Base-by-base conservation (phyloP, 371 early-diverging fungal genomes). In the Cladochytrium tenue region DNA sequence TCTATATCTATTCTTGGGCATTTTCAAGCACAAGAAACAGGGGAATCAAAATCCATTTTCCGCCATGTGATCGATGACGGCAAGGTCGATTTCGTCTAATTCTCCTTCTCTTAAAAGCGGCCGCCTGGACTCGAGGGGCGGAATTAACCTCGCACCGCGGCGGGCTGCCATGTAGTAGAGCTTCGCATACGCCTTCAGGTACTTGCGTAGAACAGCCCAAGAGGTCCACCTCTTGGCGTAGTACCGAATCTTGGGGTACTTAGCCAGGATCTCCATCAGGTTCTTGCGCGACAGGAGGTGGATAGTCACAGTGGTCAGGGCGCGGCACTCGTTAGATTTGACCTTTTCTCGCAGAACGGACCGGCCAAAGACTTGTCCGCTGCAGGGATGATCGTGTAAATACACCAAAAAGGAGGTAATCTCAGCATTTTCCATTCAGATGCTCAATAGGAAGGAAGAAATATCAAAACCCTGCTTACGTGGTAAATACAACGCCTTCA, bases 181-280 rank as follows among this genome's bases (percentile, higher is more conserved):
- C 52, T 55, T 56, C 15, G 78, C 58, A 66, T 81, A 81, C 15
- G 73, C 69, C 32, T n/a, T 26, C 5, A 81, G 66, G 67, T 81
- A 81, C 31, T 67, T 53, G 15, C 79, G 59, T 23, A 76, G 53
- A 0, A 78, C 67, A 36, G 76, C 72, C 82, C 82, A 81, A 17
- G 72, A 75, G 2, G 78, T 79, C 82, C 82, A 81, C 32, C 79
- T 63, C 56, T 78, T 77, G 43, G 75, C 76, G 64, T 76, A 79
- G 68, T 81, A 78, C 27, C 53, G 34, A 57, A 81, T 72, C 51
- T 76, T 76, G 32, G 79, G 80, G 59, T 69, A 67, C 62, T 71
- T 69, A 0, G 57, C 63, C 35, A 81, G 52, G 3, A 71, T 56
- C 28, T 63, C 60, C 3, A 71, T 25, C n/a, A 81, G 62, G 53